Base-by-base conservation (phyloP, 495 filamentous ascomycete genomes). In the Hypomontagnella monticulosa region DNA sequence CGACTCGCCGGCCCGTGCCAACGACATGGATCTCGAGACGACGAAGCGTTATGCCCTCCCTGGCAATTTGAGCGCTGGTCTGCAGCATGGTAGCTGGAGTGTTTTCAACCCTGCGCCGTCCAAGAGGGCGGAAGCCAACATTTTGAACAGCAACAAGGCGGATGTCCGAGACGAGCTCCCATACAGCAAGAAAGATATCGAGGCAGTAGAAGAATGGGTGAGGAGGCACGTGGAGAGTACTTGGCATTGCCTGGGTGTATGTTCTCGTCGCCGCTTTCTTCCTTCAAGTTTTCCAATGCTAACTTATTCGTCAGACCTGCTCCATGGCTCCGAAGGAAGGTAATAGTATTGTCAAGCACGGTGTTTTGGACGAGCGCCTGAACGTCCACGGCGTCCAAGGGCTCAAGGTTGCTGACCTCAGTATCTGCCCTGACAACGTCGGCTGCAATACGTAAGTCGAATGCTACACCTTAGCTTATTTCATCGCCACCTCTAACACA, bases 401-500 rank as follows among this genome's bases (percentile, higher is more conserved):
- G 12, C 85, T 95, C 47, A 93, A 93, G 81, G 89, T 92, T 40
- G 89, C 90, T 11, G 91, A 93, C 76, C 78, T 93, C 48, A 88
- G 84, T 19, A 92, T 93, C 74, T 92, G 88, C 71, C 90, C 91
- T 1, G 90, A 92, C 72, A 95, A 95, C 61, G 88, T 93, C 18
- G 89, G 90, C 30, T 91, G 88, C 80, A 92, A 92, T 74, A 92
- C 89, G 63, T 88, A 78, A 75, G 85, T 80, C 57, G 33, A 32
- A 43, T 50, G 51, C 36, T 4, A 20, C 10, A 15, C 7, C 3
- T 14, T 18, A 18, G n/a, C n/a, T 38, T 9, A 0, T 9, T 46
- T 16, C 38, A 6, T 41, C 8, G 11, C n/a, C n/a, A n/a, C 37
- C 37, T 4, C 44, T 63, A 30, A 43, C 18, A 19, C 9, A 0